phyloP scores from a whole-genome alignment of 441 rosid species.

The Pelargonium myrrhifolium region DNA sequence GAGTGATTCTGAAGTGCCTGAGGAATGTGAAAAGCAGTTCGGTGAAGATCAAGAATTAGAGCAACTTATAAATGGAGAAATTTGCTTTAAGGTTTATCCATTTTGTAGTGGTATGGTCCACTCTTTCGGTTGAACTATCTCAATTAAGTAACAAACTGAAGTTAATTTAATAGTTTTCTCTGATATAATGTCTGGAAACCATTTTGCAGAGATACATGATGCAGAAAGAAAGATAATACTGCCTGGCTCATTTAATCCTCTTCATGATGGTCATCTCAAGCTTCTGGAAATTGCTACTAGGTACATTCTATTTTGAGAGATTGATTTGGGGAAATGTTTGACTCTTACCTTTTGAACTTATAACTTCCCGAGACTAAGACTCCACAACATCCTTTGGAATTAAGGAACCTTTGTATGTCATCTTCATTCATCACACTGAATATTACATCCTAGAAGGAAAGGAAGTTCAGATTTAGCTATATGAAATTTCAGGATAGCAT shows the following conservation, averaged over 20 bases:
- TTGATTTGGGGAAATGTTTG: neutral
- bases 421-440: neutral
- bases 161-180: neutral
- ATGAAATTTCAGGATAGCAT: neutral
- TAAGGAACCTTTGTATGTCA: neutral
- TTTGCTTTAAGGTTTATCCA: constrained; percentile 69
- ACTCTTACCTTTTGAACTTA: neutral
- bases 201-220: constrained; percentile 37
- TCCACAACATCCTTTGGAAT: neutral
- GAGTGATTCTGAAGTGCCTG: constrained; percentile 47
- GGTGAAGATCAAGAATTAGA: constrained; percentile 69
- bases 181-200: constrained; percentile 19
- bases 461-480: neutral
- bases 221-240: constrained; percentile 67
- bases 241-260: constrained; percentile 86
- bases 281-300: constrained; percentile 44
- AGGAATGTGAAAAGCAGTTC: constrained; percentile 46
- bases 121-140: constrained; percentile 19
- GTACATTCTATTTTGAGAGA: neutral
- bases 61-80: constrained; percentile 56
- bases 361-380: neutral
- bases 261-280: constrained; percentile 86
- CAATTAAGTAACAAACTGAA: neutral
- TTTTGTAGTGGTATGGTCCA: constrained; percentile 54
- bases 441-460: neutral